Base-by-base conservation (phyloP, 2,329 filamentous ascomycete genomes). In the Colletotrichum sp. region DNA sequence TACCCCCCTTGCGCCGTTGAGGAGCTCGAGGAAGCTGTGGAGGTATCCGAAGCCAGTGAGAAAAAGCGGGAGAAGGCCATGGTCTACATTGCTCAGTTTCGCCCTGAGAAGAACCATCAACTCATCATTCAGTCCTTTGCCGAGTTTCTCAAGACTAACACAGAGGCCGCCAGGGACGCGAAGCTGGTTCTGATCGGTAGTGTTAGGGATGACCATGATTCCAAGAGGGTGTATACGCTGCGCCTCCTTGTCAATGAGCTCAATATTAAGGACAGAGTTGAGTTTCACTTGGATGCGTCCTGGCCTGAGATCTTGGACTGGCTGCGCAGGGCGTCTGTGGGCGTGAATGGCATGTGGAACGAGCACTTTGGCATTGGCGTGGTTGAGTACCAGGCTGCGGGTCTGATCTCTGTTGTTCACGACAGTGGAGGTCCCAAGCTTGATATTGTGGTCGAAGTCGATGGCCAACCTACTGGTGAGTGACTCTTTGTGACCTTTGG, bases 341-440 rank as follows among this genome's bases (percentile, higher is more conserved):
- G 97, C 66, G 96, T 98, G 34, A 99, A 99, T 80, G 95, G 95
- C 81, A 99, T 99, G 97, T 99, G 97, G 96, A 99, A 98, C 83
- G 97, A 99, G 87, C 97, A 99, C 85, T 99, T 99, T 83, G 97
- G 97, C 26, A 99, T 99, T 75, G 97, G 97, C 2, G 96, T 99
- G 18, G 97, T 99, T 55, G 97, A 99, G 87, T 99, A 99, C 83
- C 96, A 99, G 83, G 97, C 97, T 6, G 97, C 97, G 0, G 97
- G 97, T 2, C 88, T 99, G 74, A 96, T 99, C 73, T 93, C 94
- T 7, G 96, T 99, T 0, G 97, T 99, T 10, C 97, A 99, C 81
- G 90, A 98, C 84, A 97, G 95, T 67, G 97, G 96, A 10, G 97
- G 97, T 0, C 97, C 97, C 3, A 98, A 97, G 85, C 86, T 95